Conservation (phyloP, 192 early-diverging fungal species). For the Chytriomyces sp. region DNA sequence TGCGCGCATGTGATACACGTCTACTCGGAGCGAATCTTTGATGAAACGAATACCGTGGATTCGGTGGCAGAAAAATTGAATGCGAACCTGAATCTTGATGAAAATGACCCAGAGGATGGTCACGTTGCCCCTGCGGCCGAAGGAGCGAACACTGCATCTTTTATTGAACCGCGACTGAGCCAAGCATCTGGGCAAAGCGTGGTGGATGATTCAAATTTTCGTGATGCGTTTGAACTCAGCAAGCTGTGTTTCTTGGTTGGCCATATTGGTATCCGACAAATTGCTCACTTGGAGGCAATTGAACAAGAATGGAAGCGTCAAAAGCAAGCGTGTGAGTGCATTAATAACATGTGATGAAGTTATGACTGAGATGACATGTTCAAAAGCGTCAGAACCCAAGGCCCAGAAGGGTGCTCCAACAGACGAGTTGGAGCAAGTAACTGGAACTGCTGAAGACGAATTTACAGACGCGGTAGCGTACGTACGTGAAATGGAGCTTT, state of each 20-base stretch:
- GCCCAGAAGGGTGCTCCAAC: slow-evolving; percentile 20
- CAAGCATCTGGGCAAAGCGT: too few species aligned
- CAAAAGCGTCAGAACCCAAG: slow-evolving; percentile 1
- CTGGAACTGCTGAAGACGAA: slow-evolving; percentile 93
- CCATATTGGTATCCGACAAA: slow-evolving; percentile 95
- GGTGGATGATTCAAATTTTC: not conserved
- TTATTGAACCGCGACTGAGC: slow-evolving; percentile 45
- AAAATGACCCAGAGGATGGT: slow-evolving; percentile 25
- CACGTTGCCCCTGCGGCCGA: slow-evolving; percentile 12
- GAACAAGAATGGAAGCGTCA: slow-evolving; percentile 93
- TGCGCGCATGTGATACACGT: slow-evolving; percentile 77
- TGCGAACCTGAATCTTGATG: slow-evolving; percentile 27
- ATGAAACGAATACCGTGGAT: slow-evolving; percentile 33
- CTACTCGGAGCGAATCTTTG: slow-evolving; percentile 70
- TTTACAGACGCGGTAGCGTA: slow-evolving; percentile 84
- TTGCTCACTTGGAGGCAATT: slow-evolving; percentile 92
- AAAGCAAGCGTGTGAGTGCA: slow-evolving; percentile 52
- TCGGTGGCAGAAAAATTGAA: slow-evolving; percentile 25
- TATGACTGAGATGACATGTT: slow-evolving; percentile 14
- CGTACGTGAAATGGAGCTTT: slow-evolving; percentile 90
- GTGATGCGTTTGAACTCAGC: slow-evolving; percentile 74
- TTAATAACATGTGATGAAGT: not conserved
- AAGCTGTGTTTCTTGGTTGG: slow-evolving; percentile 92
- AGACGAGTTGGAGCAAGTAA: slow-evolving; percentile 93
- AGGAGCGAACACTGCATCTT: not conserved